Evolutionary conservation across 108 stramenopile genomes (phyloP).

Genomic region (Nitzschia putrida): DNA sequence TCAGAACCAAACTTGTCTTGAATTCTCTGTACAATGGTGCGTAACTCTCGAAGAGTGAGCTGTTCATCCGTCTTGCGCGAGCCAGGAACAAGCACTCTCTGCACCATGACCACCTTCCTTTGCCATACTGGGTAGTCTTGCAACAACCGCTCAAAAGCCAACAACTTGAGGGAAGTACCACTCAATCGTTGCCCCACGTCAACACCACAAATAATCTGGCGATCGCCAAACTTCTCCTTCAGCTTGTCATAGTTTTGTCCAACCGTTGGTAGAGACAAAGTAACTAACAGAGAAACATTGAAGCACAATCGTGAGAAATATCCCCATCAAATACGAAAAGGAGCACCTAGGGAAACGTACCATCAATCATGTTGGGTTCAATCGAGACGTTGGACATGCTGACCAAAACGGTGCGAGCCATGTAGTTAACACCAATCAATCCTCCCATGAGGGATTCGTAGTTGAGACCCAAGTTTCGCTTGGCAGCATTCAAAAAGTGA

Average conservation of each 20-base stretch:
- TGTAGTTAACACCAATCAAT: constrained; percentile 91
- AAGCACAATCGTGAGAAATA: too few relatives aligned
- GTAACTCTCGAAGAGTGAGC: constrained; percentile 72
- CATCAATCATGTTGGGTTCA: constrained; percentile 86
- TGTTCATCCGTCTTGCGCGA: constrained; percentile 87
- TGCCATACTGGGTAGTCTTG: constrained; percentile 91
- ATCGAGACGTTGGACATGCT: constrained; percentile 98
- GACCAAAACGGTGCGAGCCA: constrained; percentile 91
- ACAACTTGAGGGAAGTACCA: constrained; percentile 91
- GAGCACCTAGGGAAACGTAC: constrained; percentile 3
- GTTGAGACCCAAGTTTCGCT: constrained; percentile 95
- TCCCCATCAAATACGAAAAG: too few relatives aligned
- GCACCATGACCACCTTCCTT: constrained; percentile 91
- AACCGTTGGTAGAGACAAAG: constrained; percentile 67
- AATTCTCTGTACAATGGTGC: constrained; percentile 78
- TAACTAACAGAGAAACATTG: constrained; percentile 31
- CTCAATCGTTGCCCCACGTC: constrained; percentile 92
- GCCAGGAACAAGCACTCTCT: constrained; percentile 83
- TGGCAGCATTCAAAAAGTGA: constrained; percentile 98
- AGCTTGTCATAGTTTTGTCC: constrained; percentile 51
- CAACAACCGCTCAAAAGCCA: constrained; percentile 94
- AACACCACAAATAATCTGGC: constrained; percentile 86
- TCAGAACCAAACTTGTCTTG: constrained; percentile 73
- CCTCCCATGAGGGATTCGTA: constrained; percentile 91
- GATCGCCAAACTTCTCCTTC: constrained; percentile 68